phyloP scores from a whole-genome alignment of 1,284 basidiomycete genomes.

The Violaceomyces palustris region DNA sequence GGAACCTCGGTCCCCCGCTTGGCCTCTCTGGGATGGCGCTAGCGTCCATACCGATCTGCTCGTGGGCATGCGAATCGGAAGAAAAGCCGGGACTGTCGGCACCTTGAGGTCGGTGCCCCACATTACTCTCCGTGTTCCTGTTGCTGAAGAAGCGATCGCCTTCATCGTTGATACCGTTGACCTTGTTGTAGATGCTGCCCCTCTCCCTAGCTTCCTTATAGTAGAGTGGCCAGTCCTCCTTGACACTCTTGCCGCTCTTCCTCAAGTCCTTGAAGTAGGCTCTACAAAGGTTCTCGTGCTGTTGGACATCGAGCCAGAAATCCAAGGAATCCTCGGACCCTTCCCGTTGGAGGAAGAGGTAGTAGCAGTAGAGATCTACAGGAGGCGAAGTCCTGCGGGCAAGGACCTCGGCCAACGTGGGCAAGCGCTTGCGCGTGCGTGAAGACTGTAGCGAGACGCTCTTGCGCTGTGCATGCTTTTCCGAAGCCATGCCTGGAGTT shows the following conservation, averaged over 20 bases:
- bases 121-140: background rate
- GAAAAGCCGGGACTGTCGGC: conserved; percentile 19
- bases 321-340: conserved; percentile 90
- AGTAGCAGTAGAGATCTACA: conserved; percentile 97
- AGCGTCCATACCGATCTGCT: conserved; percentile 10
- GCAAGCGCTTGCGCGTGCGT: conserved; percentile 49
- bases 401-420: conserved; percentile 53
- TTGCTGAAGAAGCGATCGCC: conserved; percentile 1
- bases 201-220: conserved; percentile 65
- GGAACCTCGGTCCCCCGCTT: conserved; percentile 30
- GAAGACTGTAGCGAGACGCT: conserved; percentile 29
- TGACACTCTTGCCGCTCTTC: conserved; percentile 82
- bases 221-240: conserved; percentile 96
- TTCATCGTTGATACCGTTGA: conserved; percentile 64
- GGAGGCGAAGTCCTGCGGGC: conserved; percentile 69
- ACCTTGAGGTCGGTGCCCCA: background rate
- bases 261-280: conserved; percentile 98
- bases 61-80: conserved; percentile 11
- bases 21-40: background rate
- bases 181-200: conserved; percentile 82
- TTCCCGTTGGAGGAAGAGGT: conserved; percentile 66
- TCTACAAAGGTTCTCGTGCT: conserved; percentile 95
- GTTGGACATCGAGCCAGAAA: conserved; percentile 98
- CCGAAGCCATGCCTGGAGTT: too few species aligned
- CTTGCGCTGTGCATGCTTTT: conserved; percentile 18